These are phyloP conservation scores for Fagus crenata DNA, from an alignment of 306 rosid species.

Conservation along the genomic window DNA sequence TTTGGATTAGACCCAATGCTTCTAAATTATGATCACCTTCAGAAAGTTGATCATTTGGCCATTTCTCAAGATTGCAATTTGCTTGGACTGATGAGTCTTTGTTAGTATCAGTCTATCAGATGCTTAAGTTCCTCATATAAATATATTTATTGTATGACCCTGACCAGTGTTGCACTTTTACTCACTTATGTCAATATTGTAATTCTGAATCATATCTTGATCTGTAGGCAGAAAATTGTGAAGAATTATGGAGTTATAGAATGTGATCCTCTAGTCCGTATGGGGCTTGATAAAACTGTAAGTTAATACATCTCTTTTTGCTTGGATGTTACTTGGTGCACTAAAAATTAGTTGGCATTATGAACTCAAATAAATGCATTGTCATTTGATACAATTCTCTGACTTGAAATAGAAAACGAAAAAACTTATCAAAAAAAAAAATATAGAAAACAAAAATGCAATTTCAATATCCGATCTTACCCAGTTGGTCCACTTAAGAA, in stretches of 20 bases:
- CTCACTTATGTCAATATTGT: slow-evolving; percentile 6
- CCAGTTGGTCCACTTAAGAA: slow-evolving; percentile 1
- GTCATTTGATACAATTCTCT: neutral
- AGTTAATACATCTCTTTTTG: slow-evolving; percentile 29
- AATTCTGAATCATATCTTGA: slow-evolving; percentile 31
- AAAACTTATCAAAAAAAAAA: too few species aligned
- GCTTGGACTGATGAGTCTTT: slow-evolving; percentile 4
- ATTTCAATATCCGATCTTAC: neutral
- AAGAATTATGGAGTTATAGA: slow-evolving; percentile 83
- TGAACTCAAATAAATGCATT: neutral
- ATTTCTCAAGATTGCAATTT: slow-evolving; percentile 8
- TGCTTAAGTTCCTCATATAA: too few species aligned
- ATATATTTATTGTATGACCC: too few species aligned
- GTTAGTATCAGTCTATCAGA: neutral
- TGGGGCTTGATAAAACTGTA: slow-evolving; percentile 78
- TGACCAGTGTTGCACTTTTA: too few species aligned
- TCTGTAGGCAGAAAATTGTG: slow-evolving; percentile 63
- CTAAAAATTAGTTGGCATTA: slow-evolving; percentile 18
- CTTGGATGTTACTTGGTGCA: slow-evolving; percentile 11
- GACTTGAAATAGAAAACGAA: neutral
- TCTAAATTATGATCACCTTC: slow-evolving; percentile 15
- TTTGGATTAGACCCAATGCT: slow-evolving; percentile 14
- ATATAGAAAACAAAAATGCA: neutral
- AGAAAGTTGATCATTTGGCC: slow-evolving; percentile 6
- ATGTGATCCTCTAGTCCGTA: slow-evolving; percentile 65